Conservation (phyloP, 2,329 filamentous ascomycete species). For the Talaromyces sp. region DNA sequence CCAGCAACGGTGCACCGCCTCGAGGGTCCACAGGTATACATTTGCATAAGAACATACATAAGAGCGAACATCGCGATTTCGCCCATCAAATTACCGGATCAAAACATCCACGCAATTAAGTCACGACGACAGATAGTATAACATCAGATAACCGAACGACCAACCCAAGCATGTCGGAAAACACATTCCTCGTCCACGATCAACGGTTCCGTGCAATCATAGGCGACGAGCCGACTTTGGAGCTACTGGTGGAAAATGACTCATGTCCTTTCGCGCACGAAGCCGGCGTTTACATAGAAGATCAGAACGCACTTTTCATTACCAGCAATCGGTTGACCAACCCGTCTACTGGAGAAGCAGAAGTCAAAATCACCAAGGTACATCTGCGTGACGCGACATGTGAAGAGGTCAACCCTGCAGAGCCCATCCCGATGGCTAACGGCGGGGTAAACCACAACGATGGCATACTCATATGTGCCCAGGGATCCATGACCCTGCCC, state of each 20-base stretch:
- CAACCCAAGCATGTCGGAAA: not conserved
- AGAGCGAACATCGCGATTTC: not conserved
- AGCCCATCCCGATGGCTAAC: not conserved
- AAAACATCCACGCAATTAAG: not conserved
- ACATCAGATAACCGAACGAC: not conserved
- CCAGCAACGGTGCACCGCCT: not conserved
- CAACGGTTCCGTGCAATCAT: not conserved
- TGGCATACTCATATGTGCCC: too few species aligned
- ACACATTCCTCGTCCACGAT: not conserved
- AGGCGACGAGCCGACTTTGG: not conserved
- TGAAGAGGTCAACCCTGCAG: too few species aligned
- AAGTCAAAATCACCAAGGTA: not conserved
- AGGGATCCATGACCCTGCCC: too few species aligned
- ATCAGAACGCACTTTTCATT: not conserved
- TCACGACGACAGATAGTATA: too few species aligned
- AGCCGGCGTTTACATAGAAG: not conserved
- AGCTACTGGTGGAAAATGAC: not conserved
- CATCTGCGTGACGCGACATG: too few species aligned
- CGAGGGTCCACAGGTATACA: not conserved
- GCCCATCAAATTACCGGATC: not conserved
- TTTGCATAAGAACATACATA: not conserved
- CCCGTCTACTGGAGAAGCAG: not conserved
- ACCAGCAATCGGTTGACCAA: not conserved
- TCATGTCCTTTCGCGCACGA: not conserved
- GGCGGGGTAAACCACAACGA: too few species aligned